Evolutionary conservation across 768 basidiomycete genomes (phyloP).

Genomic region (Asterophora parasitica): DNA sequence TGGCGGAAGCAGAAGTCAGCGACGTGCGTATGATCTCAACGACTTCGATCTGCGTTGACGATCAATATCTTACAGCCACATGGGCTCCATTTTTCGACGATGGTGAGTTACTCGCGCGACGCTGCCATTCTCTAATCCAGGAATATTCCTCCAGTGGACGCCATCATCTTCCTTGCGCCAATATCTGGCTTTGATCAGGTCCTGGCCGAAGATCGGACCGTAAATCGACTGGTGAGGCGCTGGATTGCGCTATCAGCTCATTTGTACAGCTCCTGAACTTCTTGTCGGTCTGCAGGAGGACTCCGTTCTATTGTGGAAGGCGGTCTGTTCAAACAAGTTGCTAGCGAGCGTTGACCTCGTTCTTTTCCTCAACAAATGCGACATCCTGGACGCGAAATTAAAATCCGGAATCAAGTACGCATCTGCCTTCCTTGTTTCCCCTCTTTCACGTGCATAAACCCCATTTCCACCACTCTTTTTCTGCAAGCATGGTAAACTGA

Average conservation of each 20-base stretch:
- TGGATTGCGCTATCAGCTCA: neutral
- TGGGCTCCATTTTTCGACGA: conserved; percentile 39
- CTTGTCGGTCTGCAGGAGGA: conserved; percentile 51
- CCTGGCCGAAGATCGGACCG: conserved; percentile 52
- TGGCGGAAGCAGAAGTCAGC: conserved; percentile 66
- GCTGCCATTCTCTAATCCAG: neutral
- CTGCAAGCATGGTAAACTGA: conserved; percentile 28
- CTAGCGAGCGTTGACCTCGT: conserved; percentile 77
- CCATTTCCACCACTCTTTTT: conserved; percentile 21
- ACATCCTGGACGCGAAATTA: conserved; percentile 71
- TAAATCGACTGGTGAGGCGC: conserved; percentile 46
- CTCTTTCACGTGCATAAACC: neutral
- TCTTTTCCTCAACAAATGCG: conserved; percentile 86
- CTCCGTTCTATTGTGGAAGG: conserved; percentile 86
- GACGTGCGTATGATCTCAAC: conserved; percentile 22
- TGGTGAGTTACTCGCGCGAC: conserved; percentile 56
- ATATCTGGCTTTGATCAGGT: conserved; percentile 72
- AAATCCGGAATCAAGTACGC: conserved; percentile 34
- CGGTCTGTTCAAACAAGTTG: conserved; percentile 78
- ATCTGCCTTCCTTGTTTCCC: neutral
- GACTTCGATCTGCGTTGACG: neutral
- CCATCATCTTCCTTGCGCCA: conserved; percentile 74
- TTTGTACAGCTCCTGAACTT: no score
- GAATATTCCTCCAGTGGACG: conserved; percentile 31
- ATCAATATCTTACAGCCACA: conserved; percentile 13